Evolutionary conservation across 208 protist species (phyloP).

Genomic region (Strigomonas oncopelti): DNA sequence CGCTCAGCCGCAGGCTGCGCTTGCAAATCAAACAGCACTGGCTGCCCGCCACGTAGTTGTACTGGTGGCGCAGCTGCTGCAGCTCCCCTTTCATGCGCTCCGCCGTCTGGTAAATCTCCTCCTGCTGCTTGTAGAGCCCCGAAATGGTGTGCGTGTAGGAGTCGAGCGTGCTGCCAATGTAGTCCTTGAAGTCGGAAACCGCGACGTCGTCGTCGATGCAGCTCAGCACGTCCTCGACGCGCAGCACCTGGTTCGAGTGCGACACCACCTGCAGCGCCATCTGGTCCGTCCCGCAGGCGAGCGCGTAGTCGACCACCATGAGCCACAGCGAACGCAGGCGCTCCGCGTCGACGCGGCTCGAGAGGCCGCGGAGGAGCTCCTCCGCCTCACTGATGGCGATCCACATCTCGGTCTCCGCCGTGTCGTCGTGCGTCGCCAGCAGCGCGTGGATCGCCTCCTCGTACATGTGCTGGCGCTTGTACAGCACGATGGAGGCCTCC

Average conservation of each 20-base stretch:
- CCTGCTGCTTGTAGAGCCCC: slow-evolving; percentile 77
- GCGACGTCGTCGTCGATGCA: slow-evolving; percentile 89
- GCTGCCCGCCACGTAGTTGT: slow-evolving; percentile 75
- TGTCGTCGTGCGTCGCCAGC: slow-evolving; percentile 22
- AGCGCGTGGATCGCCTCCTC: slow-evolving; percentile 93
- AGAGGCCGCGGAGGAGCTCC: slow-evolving; percentile 68
- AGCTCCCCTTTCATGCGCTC: slow-evolving; percentile 91
- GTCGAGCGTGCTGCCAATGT: slow-evolving; percentile 90
- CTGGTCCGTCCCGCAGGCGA: slow-evolving; percentile 61
- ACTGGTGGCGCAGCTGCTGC: slow-evolving; percentile 64
- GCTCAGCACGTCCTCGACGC: slow-evolving; percentile 94
- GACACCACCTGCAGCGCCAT: slow-evolving; percentile 73
- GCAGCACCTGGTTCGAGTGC: slow-evolving; percentile 72
- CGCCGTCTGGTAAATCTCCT: slow-evolving; percentile 84
- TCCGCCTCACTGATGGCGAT: slow-evolving; percentile 64
- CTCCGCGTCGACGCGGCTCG: slow-evolving; percentile 50
- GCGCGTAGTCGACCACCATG: slow-evolving; percentile 81
- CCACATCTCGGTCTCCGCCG: slow-evolving; percentile 18
- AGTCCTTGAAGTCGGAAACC: slow-evolving; percentile 93
- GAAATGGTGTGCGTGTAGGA: slow-evolving; percentile 85
- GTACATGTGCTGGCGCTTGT: slow-evolving; percentile 88
- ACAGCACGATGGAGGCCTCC: slow-evolving; percentile 87
- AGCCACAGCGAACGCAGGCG: slow-evolving; percentile 91
- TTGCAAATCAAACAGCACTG: slow-evolving; percentile 89
- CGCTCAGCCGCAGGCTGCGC: slow-evolving; percentile 31